Percentiles rank a stretch among this genome's conserved stretches.
Conservation (phyloP, 1,284 basidiomycete genomes). For the Irpex sp. region DNA sequence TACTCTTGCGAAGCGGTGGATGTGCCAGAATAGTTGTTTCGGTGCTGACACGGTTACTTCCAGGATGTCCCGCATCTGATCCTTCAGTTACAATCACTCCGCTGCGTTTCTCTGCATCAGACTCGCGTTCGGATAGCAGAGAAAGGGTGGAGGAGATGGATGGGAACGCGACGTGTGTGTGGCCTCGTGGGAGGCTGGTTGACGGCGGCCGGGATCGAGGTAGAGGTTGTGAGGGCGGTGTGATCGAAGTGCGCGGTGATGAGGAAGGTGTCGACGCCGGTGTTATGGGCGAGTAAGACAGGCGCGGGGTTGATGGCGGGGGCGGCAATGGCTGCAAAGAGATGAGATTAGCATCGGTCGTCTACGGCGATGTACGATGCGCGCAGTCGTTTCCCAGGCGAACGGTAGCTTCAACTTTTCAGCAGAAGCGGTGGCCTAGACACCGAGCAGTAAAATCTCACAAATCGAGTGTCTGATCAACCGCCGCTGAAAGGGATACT, state of each 20-base stretch:
- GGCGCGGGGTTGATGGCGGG: conserved; percentile 12
- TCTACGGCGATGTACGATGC: not conserved
- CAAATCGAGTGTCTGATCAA: not conserved
- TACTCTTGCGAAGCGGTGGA: conserved; percentile 9
- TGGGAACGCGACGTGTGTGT: conserved; percentile 25
- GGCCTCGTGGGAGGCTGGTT: conserved; percentile 6
- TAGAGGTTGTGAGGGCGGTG: conserved; percentile 3
- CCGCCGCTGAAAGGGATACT: not conserved
- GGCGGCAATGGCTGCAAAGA: conserved; percentile 13
- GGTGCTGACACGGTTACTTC: not conserved
- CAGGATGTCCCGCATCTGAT: not conserved
- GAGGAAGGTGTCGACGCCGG: conserved; percentile 13
- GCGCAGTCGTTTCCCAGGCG: not conserved
- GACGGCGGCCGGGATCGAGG: conserved; percentile 9
- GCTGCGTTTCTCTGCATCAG: conserved; percentile 22
- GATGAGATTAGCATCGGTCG: conserved; percentile 2
- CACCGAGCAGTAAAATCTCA: not conserved
- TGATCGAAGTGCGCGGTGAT: conserved; percentile 12
- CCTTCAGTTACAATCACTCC: conserved; percentile 22
- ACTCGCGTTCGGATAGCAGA: conserved; percentile 25
- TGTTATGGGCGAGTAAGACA: conserved; percentile 5
- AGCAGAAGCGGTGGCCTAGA: not conserved
- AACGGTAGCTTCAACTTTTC: too few species aligned
- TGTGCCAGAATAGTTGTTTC: conserved; percentile 14
- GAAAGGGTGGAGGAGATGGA: conserved; percentile 30